A percentile compares a stretch with the other conserved stretches of the same genome.
These are phyloP conservation scores for Verbena officinalis DNA, from an alignment of 257 asterid species.

Conservation along the genomic window DNA sequence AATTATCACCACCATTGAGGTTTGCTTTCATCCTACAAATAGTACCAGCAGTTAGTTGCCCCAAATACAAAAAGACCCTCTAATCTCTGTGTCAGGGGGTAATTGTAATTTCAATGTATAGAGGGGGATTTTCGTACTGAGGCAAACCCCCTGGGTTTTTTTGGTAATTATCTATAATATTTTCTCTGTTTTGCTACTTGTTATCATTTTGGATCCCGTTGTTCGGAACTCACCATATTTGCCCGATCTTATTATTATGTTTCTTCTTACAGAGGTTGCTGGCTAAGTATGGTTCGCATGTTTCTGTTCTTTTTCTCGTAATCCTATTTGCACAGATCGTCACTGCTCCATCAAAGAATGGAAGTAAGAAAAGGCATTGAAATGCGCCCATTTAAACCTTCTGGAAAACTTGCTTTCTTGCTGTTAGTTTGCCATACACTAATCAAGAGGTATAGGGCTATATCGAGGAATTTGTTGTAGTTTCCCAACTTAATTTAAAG, in stretches of 20 bases:
- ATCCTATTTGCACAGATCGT: conserved; percentile 40
- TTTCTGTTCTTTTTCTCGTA: conserved; percentile 48
- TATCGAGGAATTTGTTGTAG: conserved; percentile 2
- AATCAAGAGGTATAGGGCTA: conserved; percentile 9
- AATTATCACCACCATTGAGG: too few relatives aligned
- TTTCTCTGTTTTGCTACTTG: not conserved
- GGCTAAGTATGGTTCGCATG: conserved; percentile 51
- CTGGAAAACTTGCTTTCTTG: conserved; percentile 10
- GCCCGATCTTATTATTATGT: not conserved
- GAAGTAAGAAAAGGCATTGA: conserved; percentile 41
- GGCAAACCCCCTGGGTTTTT: too few relatives aligned
- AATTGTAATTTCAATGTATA: too few relatives aligned
- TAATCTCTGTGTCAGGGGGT: too few relatives aligned
- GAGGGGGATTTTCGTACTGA: too few relatives aligned
- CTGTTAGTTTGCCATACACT: conserved; percentile 18
- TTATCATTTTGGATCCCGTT: not conserved
- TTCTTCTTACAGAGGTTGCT: conserved; percentile 51
- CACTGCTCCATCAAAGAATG: conserved; percentile 31
- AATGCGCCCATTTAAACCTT: not conserved
- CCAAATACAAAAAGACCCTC: too few relatives aligned
- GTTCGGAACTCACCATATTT: too few relatives aligned
- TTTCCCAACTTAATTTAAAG: conserved; percentile 3
- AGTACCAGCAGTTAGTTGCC: too few relatives aligned
- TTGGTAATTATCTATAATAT: too few relatives aligned
- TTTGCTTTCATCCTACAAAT: too few relatives aligned